phyloP scores from a whole-genome alignment of 1,284 basidiomycete species.

The Fomitopsis pinicola region DNA sequence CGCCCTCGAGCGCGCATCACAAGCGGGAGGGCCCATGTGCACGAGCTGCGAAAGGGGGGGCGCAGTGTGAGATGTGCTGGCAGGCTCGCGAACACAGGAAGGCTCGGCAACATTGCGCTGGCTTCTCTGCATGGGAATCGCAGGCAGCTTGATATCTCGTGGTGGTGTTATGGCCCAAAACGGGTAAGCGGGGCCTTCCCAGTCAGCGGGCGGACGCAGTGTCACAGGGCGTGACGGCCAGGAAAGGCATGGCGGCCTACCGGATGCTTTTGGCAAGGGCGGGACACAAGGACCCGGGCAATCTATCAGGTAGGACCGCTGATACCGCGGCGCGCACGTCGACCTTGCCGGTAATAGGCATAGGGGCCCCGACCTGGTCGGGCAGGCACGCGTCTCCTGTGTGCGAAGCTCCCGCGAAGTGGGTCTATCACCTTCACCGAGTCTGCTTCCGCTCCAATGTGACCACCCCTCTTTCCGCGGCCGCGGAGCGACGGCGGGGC shows the following conservation, averaged over 20 bases:
- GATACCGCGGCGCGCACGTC: neutral
- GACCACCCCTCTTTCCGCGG: neutral
- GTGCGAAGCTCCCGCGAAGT: neutral
- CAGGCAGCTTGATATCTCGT: neutral
- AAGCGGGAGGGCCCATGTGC: neutral
- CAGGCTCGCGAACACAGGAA: neutral
- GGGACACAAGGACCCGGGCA: neutral
- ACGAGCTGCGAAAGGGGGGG: neutral
- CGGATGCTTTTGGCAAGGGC: neutral
- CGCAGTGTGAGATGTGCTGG: neutral
- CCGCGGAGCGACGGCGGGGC: neutral
- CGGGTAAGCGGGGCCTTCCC: neutral
- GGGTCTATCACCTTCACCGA: neutral
- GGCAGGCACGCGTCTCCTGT: neutral
- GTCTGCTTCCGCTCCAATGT: neutral
- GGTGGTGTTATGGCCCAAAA: neutral
- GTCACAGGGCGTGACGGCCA: neutral
- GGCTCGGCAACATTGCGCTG: neutral
- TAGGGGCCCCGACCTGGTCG: neutral
- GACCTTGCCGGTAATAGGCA: neutral
- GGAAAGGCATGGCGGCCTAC: neutral
- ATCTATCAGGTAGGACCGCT: neutral
- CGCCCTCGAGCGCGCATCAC: neutral
- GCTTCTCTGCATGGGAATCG: neutral
- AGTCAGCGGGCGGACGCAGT: neutral